phyloP scores from a whole-genome alignment of 169 alveolate species.

The Eimeria tenella region DNA sequence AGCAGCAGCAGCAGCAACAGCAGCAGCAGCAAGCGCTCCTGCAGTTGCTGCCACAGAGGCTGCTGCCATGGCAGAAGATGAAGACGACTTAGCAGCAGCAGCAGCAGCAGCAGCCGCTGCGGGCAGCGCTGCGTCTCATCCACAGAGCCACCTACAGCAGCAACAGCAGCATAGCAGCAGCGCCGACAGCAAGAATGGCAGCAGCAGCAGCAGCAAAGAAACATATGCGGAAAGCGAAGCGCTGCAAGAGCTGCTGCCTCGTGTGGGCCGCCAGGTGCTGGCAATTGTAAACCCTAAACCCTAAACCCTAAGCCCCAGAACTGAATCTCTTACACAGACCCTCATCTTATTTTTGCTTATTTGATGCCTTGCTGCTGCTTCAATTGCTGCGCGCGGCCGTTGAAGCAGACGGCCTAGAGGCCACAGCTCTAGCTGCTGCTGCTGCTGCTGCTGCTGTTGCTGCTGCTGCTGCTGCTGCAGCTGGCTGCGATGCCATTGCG shows the following conservation, averaged over 20 bases:
- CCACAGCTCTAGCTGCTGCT: not conserved
- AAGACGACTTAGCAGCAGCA: conserved; percentile 5
- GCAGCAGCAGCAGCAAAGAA: conserved; percentile 26
- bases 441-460: conserved; percentile 59
- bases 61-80: not conserved
- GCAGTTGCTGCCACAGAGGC: not conserved
- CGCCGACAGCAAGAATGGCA: not conserved
- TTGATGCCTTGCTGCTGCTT: not conserved
- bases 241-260: conserved; percentile 25
- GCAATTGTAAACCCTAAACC: not conserved
- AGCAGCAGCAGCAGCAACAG: conserved; percentile 39
- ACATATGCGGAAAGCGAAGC: not conserved
- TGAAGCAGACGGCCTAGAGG: no score
- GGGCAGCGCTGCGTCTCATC: not conserved
- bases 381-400: not conserved
- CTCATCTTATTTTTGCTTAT: not conserved
- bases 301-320: conserved; percentile 30
- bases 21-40: not conserved
- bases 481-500: conserved; percentile 4
- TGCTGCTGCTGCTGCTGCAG: conserved; percentile 60
- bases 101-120: conserved; percentile 7
- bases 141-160: not conserved
- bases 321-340: not conserved
- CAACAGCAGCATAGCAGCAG: not conserved
- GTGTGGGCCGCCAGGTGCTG: conserved; percentile 29